Evolutionary conservation across 2,329 filamentous ascomycete genomes (phyloP), one percentile per base, ranked within the genome.

Genomic region (Tetracladium maxilliforme): DNA sequence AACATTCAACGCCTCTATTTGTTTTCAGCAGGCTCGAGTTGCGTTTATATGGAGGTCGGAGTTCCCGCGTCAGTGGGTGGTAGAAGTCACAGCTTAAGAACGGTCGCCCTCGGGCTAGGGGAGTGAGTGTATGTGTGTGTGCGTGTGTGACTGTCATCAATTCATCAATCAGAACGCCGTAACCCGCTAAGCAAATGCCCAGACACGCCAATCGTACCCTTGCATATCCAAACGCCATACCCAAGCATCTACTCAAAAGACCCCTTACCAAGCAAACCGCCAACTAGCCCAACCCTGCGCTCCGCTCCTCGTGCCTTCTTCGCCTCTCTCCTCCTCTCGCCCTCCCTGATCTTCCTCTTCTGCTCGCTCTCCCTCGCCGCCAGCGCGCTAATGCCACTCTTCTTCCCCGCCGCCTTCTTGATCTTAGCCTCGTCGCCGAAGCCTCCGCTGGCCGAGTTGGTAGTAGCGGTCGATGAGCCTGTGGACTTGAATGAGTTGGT

Each of bases 321-420:
- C 42, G 60, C 59, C 51, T 72, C 62, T 31, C 70, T 56, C 41
- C 63, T 55, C 41, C 57, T 57, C 50, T 74, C 69, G 23, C 47
- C 61, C 47, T 73, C 64, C 16, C 60, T 54, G 24, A 73, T 42
- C 32, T 56, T 57, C 10, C 64, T 64, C 25, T 55, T 50, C 26
- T 64, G 53, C 44, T 73, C 70, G 26, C 51, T 69, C 47, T 71
- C 67, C 15, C 68, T 51, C 7, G 65, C 65, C 28, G n/a, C n/a
- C 11, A 74, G 68, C 31, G 61, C 68, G 39, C 67, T 64, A 30
- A 76, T 53, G 12, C 70, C 70, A 15, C 65, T 71, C 38, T 56
- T 56, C 54, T 69, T 72, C 27, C 64, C 58, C 3, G 66, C 68
- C 7, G 54, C 65, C 49, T 67, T 71, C 44, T 65, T 69, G 28